Percentiles rank a stretch among this genome's conserved stretches.
phyloP scores from a whole-genome alignment of 2,329 filamentous ascomycete genomes.

The Colletotrichum eremochloae region DNA sequence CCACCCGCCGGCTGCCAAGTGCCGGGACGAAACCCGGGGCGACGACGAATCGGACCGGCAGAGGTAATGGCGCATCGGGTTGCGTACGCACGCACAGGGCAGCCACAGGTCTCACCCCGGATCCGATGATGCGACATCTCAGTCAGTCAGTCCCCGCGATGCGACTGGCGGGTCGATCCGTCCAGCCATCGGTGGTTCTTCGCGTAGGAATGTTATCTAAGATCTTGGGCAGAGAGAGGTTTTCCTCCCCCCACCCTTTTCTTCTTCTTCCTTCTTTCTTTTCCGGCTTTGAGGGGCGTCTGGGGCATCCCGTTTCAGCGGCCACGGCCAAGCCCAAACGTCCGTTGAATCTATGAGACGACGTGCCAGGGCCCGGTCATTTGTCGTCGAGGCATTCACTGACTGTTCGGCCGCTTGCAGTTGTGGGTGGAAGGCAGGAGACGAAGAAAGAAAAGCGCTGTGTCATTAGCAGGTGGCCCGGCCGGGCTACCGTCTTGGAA shows the following conservation, averaged over 20 bases:
- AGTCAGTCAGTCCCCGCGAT: constrained; percentile 12
- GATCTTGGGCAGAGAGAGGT: neutral
- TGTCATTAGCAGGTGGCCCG: neutral
- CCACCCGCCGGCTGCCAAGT: constrained; percentile 1
- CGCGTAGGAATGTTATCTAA: constrained; percentile 1
- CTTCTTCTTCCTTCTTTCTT: neutral
- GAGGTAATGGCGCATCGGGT: neutral
- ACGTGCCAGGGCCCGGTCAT: neutral
- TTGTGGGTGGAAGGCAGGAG: neutral
- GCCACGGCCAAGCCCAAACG: neutral
- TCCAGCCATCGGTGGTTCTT: constrained; percentile 22
- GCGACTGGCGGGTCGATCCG: constrained; percentile 36
- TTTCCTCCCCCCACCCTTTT: constrained; percentile 16
- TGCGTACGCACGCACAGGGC: constrained; percentile 22
- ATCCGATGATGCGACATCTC: constrained; percentile 37
- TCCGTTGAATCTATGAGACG: neutral
- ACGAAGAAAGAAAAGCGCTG: neutral
- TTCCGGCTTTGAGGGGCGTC: constrained; percentile 14
- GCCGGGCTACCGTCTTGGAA: neutral
- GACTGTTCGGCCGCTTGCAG: neutral
- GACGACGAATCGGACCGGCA: constrained; percentile 16
- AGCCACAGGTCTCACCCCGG: constrained; percentile 31
- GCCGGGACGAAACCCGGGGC: constrained; percentile 21
- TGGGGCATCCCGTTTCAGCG: constrained; percentile 31
- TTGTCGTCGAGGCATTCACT: neutral